A percentile compares a stretch with the other conserved stretches of the same genome.
phyloP scores from a whole-genome alignment of 75 land plant genomes.

The Pinus albicaulis region DNA sequence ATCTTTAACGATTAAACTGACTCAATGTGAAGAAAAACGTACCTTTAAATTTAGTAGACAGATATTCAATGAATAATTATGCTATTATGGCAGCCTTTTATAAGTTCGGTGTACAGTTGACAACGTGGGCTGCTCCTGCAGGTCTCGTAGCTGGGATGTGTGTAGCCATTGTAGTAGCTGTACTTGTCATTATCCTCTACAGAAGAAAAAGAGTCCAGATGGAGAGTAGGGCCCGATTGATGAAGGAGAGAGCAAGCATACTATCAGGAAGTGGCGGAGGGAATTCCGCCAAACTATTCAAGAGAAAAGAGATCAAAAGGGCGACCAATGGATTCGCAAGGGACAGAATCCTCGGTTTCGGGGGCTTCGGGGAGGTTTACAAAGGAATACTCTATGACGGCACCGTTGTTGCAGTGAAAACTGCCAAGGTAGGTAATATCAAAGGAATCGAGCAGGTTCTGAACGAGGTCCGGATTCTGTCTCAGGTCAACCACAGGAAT shows the following conservation, averaged over 20 bases:
- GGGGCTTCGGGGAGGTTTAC: conserved; percentile 74
- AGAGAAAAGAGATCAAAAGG: conserved; percentile 46
- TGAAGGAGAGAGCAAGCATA: conserved; percentile 39
- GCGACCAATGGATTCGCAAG: conserved; percentile 54
- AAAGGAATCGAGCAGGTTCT: conserved; percentile 60
- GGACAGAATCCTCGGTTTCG: conserved; percentile 51
- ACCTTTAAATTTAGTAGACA: too few species aligned
- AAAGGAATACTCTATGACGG: conserved; percentile 56
- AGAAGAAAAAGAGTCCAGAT: conserved; percentile 21
- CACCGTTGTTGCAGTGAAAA: conserved; percentile 51
- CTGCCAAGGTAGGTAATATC: conserved; percentile 47
- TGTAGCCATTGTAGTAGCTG: conserved; percentile 11
- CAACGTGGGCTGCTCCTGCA: background rate
- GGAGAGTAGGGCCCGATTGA: conserved; percentile 34
- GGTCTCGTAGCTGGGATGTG: conserved; percentile 33
- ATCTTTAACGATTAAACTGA: too few species aligned
- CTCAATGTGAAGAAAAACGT: too few species aligned
- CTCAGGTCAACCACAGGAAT: conserved; percentile 62
- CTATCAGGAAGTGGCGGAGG: conserved; percentile 27
- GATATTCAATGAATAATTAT: too few species aligned
- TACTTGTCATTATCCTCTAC: conserved; percentile 22
- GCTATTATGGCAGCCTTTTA: too few species aligned
- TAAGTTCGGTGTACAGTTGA: too few species aligned
- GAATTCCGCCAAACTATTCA: conserved; percentile 50
- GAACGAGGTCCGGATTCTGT: conserved; percentile 67